Base-by-base conservation (phyloP, 345 rosid genomes). In the Clarkia xantiana region DNA sequence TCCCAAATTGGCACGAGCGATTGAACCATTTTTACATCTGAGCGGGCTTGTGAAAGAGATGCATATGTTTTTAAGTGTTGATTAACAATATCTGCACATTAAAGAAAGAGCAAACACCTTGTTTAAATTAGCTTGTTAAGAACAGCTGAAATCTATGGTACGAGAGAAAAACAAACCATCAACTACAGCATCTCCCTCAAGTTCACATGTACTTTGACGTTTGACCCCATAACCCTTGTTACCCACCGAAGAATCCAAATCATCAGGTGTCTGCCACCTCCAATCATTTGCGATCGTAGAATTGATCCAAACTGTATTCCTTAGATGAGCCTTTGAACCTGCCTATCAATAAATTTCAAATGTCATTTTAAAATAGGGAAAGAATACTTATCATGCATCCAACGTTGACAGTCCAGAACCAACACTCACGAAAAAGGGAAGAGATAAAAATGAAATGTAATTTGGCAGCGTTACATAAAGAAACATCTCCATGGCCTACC, bases 1-100 rank as follows among this genome's bases (percentile, higher is more conserved):
- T 90, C 93, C 98, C 98, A 90, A 53, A 90, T 83, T 20, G 98
- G 91, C 68, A 86, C 65, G 29, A 90, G 96, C 10, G 96, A 90
- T 62, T 83, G 98, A 60, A 90, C 98, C 96, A 90, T 79, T 65
- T 74, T 86, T 51, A 70, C 78, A 67, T 83, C 94, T n/a, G 78
- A 63, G 44, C 61, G 53, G 54, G 77, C 69, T 68, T 80, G 96
- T 2, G 98, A 83, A 60, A 86, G 84, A 53, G 96, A 71, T 50
- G 71, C 64, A 69, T 68, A 81, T 49, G 62, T 62, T 62, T 71
- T 84, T 29, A 62, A 65, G 45, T 83, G 82, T 59, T 76, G 93
- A 67, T 86, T 91, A 17, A 83, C 64, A 64, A 91, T 81, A 55
- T 81, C 98, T 91, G 80, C 69, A 58, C 70, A 47, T 41, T 41